phyloP scores from a whole-genome alignment of 2,329 filamentous ascomycete genomes.

The Fusarium odoratissimum region DNA sequence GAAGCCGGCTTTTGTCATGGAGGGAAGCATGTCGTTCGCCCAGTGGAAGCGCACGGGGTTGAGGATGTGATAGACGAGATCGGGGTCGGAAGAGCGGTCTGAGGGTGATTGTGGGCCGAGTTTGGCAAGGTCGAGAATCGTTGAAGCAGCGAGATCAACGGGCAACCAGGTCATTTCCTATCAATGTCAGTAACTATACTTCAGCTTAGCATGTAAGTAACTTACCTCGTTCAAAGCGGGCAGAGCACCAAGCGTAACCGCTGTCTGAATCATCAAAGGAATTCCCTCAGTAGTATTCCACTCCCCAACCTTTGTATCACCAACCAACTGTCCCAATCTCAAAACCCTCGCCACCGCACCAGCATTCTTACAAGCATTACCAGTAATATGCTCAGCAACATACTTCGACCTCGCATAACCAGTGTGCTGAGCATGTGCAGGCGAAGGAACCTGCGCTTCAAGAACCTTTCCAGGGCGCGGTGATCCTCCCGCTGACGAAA shows the following conservation, averaged over 20 bases:
- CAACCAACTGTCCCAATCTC: constrained; percentile 63
- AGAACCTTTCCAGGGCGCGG: constrained; percentile 50
- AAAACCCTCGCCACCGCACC: constrained; percentile 50
- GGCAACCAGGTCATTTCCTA: constrained; percentile 43
- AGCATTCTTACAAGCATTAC: constrained; percentile 46
- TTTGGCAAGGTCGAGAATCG: constrained; percentile 30
- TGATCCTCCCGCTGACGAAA: constrained; percentile 49
- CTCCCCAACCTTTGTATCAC: constrained; percentile 57
- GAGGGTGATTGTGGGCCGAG: background rate
- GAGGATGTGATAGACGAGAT: constrained; percentile 39
- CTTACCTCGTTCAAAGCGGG: constrained; percentile 57
- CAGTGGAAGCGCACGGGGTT: constrained; percentile 56
- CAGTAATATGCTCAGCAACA: constrained; percentile 54
- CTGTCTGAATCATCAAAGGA: constrained; percentile 63
- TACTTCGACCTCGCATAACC: constrained; percentile 58
- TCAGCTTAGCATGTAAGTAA: too few relatives aligned
- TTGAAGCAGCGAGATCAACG: constrained; percentile 28
- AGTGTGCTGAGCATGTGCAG: constrained; percentile 54
- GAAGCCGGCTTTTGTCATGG: constrained; percentile 57
- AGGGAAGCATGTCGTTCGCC: constrained; percentile 62
- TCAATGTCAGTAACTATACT: background rate
- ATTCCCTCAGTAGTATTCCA: constrained; percentile 66
- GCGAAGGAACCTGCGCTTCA: constrained; percentile 49
- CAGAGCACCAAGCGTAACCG: constrained; percentile 58
- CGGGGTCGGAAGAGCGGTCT: constrained; percentile 4